Evolutionary conservation across 2,329 filamentous ascomycete genomes (phyloP).

Genomic region (Scytalidium lignicola): DNA sequence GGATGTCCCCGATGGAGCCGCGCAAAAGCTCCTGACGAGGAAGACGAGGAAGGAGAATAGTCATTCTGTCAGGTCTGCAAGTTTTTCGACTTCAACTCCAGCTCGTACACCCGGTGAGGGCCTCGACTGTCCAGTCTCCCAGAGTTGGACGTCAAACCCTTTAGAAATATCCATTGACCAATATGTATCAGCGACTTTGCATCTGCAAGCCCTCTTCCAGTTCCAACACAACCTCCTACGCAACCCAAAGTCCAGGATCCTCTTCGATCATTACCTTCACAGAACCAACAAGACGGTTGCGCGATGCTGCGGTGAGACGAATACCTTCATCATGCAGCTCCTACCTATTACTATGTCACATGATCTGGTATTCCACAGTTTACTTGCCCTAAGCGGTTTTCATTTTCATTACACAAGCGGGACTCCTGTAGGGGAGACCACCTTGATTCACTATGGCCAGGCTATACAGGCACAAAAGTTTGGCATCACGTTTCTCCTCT

Average conservation of each 20-base stretch:
- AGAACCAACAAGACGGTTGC: neutral
- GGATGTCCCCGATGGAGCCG: neutral
- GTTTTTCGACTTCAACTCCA: too few relatives aligned
- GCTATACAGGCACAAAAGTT: neutral
- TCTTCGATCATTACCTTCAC: conserved; percentile 2
- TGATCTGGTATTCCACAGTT: neutral
- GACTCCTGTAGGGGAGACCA: neutral
- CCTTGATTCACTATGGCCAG: conserved; percentile 1
- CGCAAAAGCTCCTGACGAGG: too few relatives aligned
- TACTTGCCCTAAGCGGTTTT: conserved; percentile 2
- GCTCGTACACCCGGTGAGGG: too few relatives aligned
- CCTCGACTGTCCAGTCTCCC: too few relatives aligned
- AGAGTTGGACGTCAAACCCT: too few relatives aligned
- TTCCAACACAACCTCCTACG: neutral
- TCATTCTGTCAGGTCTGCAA: too few relatives aligned
- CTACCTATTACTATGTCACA: conserved; percentile 1
- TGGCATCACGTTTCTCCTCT: neutral
- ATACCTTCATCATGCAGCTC: neutral
- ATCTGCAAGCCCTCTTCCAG: too few relatives aligned
- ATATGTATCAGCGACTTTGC: too few relatives aligned
- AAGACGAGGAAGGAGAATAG: too few relatives aligned
- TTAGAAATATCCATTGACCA: too few relatives aligned
- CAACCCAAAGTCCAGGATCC: neutral
- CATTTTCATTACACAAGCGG: neutral
- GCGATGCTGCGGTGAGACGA: neutral